These are phyloP conservation scores for Allomyces macrogynus DNA, from an alignment of 192 early-diverging fungal genomes.

Conservation along the genomic window DNA sequence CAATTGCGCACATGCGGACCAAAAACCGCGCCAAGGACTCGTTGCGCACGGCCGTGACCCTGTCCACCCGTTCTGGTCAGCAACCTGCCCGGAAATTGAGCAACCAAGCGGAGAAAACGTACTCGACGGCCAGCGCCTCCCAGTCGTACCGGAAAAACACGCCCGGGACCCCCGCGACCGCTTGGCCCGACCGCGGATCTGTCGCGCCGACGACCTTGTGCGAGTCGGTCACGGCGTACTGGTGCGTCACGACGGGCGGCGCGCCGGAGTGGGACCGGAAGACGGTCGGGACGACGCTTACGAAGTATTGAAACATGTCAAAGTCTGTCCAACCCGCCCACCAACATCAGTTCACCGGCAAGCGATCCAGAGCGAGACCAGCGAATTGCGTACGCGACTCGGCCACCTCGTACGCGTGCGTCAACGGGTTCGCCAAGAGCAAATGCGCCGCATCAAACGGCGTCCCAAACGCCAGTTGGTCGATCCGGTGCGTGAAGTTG, in stretches of 20 bases:
- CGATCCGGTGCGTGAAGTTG: constrained; percentile 88
- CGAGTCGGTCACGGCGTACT: constrained; percentile 81
- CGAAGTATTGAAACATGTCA: constrained; percentile 59
- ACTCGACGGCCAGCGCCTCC: neutral
- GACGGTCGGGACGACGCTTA: constrained; percentile 28
- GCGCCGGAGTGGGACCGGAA: too few relatives aligned
- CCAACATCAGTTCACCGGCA: neutral
- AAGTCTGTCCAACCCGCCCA: constrained; percentile 19
- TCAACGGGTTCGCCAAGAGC: constrained; percentile 61
- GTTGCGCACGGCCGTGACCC: neutral
- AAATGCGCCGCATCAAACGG: constrained; percentile 41
- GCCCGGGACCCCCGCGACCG: constrained; percentile 21
- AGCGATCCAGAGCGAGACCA: too few relatives aligned
- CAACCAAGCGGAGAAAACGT: neutral
- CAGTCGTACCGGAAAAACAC: constrained; percentile 1
- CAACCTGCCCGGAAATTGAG: neutral
- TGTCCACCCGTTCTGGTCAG: too few relatives aligned
- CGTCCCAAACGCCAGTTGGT: constrained; percentile 74
- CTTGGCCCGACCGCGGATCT: constrained; percentile 2
- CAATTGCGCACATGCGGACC: neutral
- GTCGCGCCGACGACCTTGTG: constrained; percentile 16
- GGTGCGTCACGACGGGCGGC: constrained; percentile 50
- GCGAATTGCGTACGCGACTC: constrained; percentile 29
- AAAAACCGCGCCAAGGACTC: neutral
- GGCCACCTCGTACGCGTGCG: constrained; percentile 50